Evolutionary conservation across 2,329 filamentous ascomycete genomes (phyloP), one percentile per base, ranked within the genome.

Genomic region (Fusarium ramigenum): DNA sequence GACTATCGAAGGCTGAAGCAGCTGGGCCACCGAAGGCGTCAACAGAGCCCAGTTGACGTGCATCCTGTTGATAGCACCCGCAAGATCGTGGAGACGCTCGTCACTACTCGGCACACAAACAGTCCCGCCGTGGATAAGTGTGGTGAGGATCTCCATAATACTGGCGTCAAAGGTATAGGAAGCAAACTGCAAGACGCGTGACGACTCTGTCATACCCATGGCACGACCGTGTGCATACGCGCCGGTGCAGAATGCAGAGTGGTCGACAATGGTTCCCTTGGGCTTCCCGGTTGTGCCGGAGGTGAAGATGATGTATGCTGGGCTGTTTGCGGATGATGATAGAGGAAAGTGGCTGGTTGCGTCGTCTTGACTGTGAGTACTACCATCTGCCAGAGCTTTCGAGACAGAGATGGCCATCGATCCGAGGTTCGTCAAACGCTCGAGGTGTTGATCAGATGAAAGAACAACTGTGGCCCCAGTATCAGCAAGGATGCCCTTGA

Each of bases 71-170:
- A 78, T 73, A 7, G 47, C 42, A 1, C 64, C 54, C 1, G 60
- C 36, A 12, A 85, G 64, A 44, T 83, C 76, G 28, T 84, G 81
- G 54, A 83, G 75, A 2, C 84, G 80, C 34, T 84, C 80, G 5
- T 81, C 78, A 7, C 83, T 80, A 1, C 79, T 82, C 1, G 82
- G 82, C 1, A 82, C 60, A 19, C 80, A 81, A 4, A 82, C 70
- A 8, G 80, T 81, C 1, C 77, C 80, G 12, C 80, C 79, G 5
- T 72, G 69, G 4, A 73, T 63, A 1, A 78, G 50, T 5, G 70
- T 66, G 1, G 59, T 72, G 0, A 78, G 32, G 4, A 71, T 70
- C 44, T 78, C 77, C 43, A 69, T 61, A 7, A 81, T 78, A 44
- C 73, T 75, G 6, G 76, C 78, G 52, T 82, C 81, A 19, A 82